phyloP scores from a whole-genome alignment of 768 basidiomycete species.

The Ramaria sp. region DNA sequence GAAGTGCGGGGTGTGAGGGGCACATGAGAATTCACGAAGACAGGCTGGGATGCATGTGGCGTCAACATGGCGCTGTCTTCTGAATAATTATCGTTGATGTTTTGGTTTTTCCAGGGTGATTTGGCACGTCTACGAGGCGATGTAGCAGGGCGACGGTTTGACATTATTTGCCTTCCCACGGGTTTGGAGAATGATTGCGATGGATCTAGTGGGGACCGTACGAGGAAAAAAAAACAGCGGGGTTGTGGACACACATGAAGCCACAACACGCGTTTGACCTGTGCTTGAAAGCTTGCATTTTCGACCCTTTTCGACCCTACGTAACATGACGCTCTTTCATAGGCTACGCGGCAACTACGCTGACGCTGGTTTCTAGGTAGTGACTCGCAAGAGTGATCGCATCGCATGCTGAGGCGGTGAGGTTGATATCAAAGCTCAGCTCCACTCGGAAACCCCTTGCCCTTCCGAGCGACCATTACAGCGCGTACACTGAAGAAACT shows the following conservation, averaged over 20 bases:
- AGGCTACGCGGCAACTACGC: too few relatives aligned
- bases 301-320: too few relatives aligned
- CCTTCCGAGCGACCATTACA: too few relatives aligned
- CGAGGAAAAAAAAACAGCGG: too few relatives aligned
- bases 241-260: not conserved
- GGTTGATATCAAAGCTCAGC: too few relatives aligned
- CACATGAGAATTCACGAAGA: not conserved
- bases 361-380: too few relatives aligned
- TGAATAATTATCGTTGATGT: not conserved
- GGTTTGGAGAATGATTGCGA: not conserved
- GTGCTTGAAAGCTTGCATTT: not conserved
- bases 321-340: too few relatives aligned
- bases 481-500: too few relatives aligned
- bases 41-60: not conserved
- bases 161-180: not conserved
- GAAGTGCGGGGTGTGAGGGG: slow-evolving; percentile 2
- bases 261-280: not conserved
- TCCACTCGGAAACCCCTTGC: too few relatives aligned
- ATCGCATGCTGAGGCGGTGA: too few relatives aligned
- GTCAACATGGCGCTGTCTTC: slow-evolving; percentile 3
- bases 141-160: not conserved
- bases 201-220: too few relatives aligned
- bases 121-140: not conserved
- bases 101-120: not conserved
- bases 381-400: too few relatives aligned